These are phyloP conservation scores for Melanomma pulvis-pyrius DNA, from an alignment of 495 filamentous ascomycete genomes.

Conservation along the genomic window DNA sequence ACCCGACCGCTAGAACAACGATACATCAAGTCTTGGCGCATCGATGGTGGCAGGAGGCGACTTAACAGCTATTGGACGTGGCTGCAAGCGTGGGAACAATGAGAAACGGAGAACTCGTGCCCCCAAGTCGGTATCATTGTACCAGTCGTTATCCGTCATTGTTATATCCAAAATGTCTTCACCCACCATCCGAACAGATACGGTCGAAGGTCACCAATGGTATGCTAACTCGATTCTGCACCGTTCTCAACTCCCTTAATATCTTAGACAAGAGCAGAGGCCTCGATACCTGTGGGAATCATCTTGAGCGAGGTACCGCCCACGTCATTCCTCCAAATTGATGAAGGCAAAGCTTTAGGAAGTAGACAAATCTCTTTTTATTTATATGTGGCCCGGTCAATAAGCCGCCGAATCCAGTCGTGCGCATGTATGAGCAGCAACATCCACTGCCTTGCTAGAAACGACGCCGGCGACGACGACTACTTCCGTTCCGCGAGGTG, in stretches of 20 bases:
- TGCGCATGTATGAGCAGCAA: too few species aligned
- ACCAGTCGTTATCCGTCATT: constrained; percentile 19
- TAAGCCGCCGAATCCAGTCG: too few species aligned
- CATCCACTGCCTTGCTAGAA: too few species aligned
- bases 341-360: too few species aligned
- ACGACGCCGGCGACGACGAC: too few species aligned
- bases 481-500: too few species aligned
- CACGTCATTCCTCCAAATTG: too few species aligned
- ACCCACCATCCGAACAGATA: constrained; percentile 9
- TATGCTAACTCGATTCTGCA: constrained; percentile 4
- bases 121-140: constrained; percentile 17
- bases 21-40: constrained; percentile 44
- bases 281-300: too few species aligned
- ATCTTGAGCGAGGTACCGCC: too few species aligned
- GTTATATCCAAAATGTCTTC: constrained; percentile 8
- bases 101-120: constrained; percentile 30
- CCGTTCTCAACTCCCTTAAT: constrained; percentile 4
- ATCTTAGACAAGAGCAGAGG: constrained; percentile 5
- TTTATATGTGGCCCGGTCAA: too few species aligned
- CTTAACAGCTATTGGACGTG: constrained; percentile 31
- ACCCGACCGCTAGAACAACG: constrained; percentile 43
- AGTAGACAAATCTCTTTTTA: too few species aligned
- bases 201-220: constrained; percentile 7
- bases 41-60: constrained; percentile 40
- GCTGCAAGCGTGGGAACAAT: constrained; percentile 17